Evolutionary conservation across 176 grass and related monocot genomes (phyloP).

Genomic region (Phragmites australis): DNA sequence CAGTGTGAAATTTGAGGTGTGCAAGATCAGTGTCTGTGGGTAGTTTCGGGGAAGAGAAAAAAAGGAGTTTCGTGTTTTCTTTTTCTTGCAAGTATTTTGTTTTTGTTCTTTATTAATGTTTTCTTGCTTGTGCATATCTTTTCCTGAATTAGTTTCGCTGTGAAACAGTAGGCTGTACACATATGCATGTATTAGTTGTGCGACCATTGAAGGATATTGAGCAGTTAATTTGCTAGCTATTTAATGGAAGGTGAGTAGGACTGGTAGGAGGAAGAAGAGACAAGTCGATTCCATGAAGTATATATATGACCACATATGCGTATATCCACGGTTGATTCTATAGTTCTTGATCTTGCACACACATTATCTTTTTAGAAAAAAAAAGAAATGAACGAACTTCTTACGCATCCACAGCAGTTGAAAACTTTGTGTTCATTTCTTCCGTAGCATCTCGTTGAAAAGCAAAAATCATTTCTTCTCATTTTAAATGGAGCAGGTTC

Average conservation of each 20-base stretch:
- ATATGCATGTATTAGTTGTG: constrained; percentile 35
- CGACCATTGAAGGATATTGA: constrained; percentile 2
- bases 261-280: background rate
- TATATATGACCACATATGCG: background rate
- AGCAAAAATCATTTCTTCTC: background rate
- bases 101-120: constrained; percentile 9
- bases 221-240: background rate
- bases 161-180: constrained; percentile 20
- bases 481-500: background rate
- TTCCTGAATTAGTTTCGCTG: background rate
- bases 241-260: constrained; percentile 22
- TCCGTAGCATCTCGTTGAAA: background rate
- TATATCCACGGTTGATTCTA: background rate
- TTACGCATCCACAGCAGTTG: background rate
- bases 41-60: background rate
- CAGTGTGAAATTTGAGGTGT: background rate
- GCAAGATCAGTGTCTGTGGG: background rate
- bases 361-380: background rate
- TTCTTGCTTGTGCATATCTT: constrained; percentile 7
- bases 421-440: background rate
- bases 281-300: background rate
- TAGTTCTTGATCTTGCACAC: constrained; percentile 16
- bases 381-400: background rate
- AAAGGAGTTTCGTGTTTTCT: background rate
- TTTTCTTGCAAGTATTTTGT: background rate